Evolutionary conservation across 2,329 filamentous ascomycete genomes (phyloP), one percentile per base, ranked within the genome.

Genomic region (Lasiodiplodia sp.): DNA sequence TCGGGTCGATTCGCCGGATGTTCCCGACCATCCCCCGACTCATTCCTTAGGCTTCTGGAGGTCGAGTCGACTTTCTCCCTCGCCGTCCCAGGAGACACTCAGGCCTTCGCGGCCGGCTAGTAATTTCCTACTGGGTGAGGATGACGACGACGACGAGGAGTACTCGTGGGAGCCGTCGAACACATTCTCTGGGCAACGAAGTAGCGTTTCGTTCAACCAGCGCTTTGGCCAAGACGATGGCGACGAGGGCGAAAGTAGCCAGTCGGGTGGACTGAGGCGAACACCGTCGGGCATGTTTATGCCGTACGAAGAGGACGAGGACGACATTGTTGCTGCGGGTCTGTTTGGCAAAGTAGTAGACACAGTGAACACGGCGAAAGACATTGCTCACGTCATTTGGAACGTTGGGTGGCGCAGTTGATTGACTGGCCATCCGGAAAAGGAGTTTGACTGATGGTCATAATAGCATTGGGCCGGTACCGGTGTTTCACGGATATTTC

Each of bases 241-340:
- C 3, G 80, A 81, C 12, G 76, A 77, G 28, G 68, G 72, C n/a
- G 68, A 66, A 6, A 40, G 28, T 14, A 53, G 72, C 8, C 71
- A 74, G 56, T 72, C 73, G 3, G 77, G 78, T 21, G 89, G 90
- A 65, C 90, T 96, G 84, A 89, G 91, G 71, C 87, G 94, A 72
- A 96, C 93, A 23, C 85, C 89, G 63, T 96, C 93, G 49, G 94
- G 93, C 73, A 96, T 97, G 92, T 91, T 97, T 74, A 94, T 96
- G 91, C 92, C 93, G 8, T 91, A 90, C 73, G 92, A 94, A 73
- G 91, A 94, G 73, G 89, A 89, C 70, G 92, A 93, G 71, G 83
- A 86, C 65, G 85, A 87, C 79, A 77, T 85, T 52, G 79, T 82
- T 3, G 80, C 82, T 8, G 80, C 85, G 64, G 91, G 91, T 57